These are phyloP conservation scores for Pseudocercospora crystallina DNA, from an alignment of 2,329 filamentous ascomycete species.

Conservation along the genomic window DNA sequence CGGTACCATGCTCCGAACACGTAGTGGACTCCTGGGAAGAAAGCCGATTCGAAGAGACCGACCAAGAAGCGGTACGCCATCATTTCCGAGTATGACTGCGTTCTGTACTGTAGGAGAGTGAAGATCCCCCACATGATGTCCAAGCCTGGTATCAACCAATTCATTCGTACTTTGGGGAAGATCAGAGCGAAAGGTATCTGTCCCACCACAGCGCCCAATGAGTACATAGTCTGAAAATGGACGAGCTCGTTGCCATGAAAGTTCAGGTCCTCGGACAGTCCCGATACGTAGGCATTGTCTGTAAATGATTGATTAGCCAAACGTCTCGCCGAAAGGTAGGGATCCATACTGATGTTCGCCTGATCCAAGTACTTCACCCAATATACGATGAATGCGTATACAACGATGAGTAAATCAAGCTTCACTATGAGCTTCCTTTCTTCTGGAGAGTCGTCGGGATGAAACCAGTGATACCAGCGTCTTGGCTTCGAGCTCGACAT, in stretches of 20 bases:
- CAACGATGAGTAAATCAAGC: slow-evolving; percentile 57
- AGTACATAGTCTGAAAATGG: slow-evolving; percentile 33
- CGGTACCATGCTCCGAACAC: slow-evolving; percentile 20
- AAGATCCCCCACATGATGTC: slow-evolving; percentile 14
- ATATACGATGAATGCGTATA: slow-evolving; percentile 57
- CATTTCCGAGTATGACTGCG: slow-evolving; percentile 11
- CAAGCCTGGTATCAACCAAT: slow-evolving; percentile 6
- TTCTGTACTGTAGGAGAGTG: slow-evolving; percentile 10
- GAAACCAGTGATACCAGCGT: slow-evolving; percentile 46
- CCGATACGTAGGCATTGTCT: slow-evolving; percentile 43
- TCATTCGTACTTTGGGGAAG: slow-evolving; percentile 10
- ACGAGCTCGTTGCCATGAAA: slow-evolving; percentile 20
- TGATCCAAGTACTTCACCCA: slow-evolving; percentile 60
- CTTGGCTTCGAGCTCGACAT: neutral
- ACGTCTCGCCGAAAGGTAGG: too few species aligned
- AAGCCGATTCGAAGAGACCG: slow-evolving; percentile 19
- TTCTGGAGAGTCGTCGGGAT: slow-evolving; percentile 48
- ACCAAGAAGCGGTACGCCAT: slow-evolving; percentile 17
- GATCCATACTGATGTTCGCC: slow-evolving; percentile 53
- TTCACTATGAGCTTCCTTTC: slow-evolving; percentile 56
- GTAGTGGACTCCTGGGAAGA: slow-evolving; percentile 22
- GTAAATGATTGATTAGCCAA: slow-evolving; percentile 29
- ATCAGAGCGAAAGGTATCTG: slow-evolving; percentile 8
- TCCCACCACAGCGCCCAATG: slow-evolving; percentile 6
- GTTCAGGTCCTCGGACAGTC: slow-evolving; percentile 20